Conservation (phyloP, 2,329 filamentous ascomycete genomes). For the Colletotrichum kahawae region DNA sequence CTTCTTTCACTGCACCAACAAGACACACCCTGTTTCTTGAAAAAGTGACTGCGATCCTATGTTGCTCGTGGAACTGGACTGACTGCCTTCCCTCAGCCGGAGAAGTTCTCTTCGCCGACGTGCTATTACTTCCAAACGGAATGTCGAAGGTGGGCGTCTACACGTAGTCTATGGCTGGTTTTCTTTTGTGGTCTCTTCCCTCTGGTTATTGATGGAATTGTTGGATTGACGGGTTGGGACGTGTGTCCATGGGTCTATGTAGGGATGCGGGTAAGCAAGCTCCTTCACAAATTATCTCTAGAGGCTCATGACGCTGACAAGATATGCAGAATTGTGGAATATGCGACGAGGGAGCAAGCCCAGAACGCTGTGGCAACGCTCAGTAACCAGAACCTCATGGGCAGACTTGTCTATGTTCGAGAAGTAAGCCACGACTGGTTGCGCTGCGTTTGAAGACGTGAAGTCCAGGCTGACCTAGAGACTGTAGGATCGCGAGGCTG, state of each 20-base stretch:
- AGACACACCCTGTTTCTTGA: neutral
- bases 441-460: neutral
- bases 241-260: constrained; percentile 84
- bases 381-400: constrained; percentile 99
- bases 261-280: constrained; percentile 99
- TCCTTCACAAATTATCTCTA: neutral
- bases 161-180: constrained; percentile 86
- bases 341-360: constrained; percentile 98
- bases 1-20: neutral
- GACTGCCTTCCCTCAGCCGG: constrained; percentile 70
- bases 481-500: constrained; percentile 89
- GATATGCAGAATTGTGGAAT: constrained; percentile 92
- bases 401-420: constrained; percentile 96
- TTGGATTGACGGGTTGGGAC: constrained; percentile 99
- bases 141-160: constrained; percentile 99
- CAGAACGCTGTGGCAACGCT: constrained; percentile 96
- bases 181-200: constrained; percentile 69
- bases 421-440: constrained; percentile 68
- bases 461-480: neutral
- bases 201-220: constrained; percentile 78
- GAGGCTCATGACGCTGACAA: constrained; percentile 33
- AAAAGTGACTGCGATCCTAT: constrained; percentile 38
- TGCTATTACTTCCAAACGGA: constrained; percentile 99
- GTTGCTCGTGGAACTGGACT: neutral
- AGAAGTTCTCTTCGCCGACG: constrained; percentile 99